Percentiles rank a stretch among this genome's conserved stretches.
phyloP scores from a whole-genome alignment of 129 eudicot species.

The Logfia minima region DNA sequence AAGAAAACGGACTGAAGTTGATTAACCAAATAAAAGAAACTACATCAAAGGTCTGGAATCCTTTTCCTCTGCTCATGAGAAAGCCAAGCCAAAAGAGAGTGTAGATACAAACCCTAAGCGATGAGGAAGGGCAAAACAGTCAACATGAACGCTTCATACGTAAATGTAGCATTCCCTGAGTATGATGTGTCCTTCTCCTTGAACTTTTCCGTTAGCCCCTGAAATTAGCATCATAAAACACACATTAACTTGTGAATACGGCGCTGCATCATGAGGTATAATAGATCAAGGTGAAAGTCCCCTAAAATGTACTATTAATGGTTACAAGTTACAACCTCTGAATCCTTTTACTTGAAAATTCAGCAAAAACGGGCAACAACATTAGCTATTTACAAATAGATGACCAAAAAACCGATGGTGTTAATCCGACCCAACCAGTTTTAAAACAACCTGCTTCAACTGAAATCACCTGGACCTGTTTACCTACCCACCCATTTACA shows the following conservation, averaged over 20 bases:
- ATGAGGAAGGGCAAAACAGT: conserved; percentile 83
- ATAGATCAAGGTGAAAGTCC: too few relatives aligned
- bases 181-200: conserved; percentile 77
- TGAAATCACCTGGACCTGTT: not conserved
- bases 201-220: conserved; percentile 93
- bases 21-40: not conserved
- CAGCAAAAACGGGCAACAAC: too few relatives aligned
- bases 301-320: too few relatives aligned
- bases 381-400: not conserved
- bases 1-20: not conserved
- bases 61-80: not conserved
- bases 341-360: too few relatives aligned
- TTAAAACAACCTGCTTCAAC: not conserved
- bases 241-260: too few relatives aligned
- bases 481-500: not conserved
- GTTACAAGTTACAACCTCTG: too few relatives aligned
- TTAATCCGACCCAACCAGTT: too few relatives aligned
- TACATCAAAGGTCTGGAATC: not conserved
- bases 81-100: not conserved
- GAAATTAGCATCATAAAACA: conserved; percentile 29
- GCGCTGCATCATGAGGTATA: too few relatives aligned
- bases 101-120: conserved; percentile 45
- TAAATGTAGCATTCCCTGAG: conserved; percentile 72
- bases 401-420: not conserved
- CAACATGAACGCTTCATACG: conserved; percentile 76